Evolutionary conservation across 179 eudicot species (phyloP).

Genomic region (Patellifolia procumbens): DNA sequence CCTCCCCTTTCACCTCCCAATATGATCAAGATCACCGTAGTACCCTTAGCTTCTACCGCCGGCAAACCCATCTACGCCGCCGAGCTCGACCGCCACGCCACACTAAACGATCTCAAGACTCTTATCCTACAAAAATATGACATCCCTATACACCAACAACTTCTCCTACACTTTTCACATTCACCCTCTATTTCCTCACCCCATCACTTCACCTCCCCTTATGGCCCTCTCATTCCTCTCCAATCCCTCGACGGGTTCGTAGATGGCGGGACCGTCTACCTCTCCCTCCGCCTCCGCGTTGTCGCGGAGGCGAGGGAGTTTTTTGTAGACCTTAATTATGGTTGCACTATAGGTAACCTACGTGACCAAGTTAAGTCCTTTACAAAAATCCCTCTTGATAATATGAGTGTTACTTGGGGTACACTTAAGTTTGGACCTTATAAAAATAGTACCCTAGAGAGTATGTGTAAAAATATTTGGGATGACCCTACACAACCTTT

Average conservation of each 20-base stretch:
- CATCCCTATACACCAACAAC: slow-evolving; percentile 2
- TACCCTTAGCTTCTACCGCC: slow-evolving; percentile 2
- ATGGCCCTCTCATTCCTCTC: slow-evolving; percentile 12
- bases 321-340: neutral
- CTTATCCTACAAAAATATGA: neutral
- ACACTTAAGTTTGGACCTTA: slow-evolving; percentile 2
- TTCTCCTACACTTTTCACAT: neutral
- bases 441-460: slow-evolving; percentile 4
- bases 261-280: neutral
- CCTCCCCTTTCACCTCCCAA: neutral
- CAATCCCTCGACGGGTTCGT: neutral
- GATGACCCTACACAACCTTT: neutral
- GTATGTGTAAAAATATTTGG: slow-evolving; percentile 10
- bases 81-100: neutral
- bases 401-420: slow-evolving; percentile 10
- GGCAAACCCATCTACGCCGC: neutral
- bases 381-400: neutral
- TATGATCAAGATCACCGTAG: slow-evolving; percentile 18
- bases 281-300: neutral
- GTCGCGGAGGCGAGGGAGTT: neutral
- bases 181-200: neutral
- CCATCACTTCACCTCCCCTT: slow-evolving; percentile 6
- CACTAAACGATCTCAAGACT: slow-evolving; percentile 8
- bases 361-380: slow-evolving; percentile 12
- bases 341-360: slow-evolving; percentile 8